A percentile compares a stretch with the other conserved stretches of the same genome.
Evolutionary conservation across 2,329 filamentous ascomycete species (phyloP).

Genomic region (Teratosphaeria zuluensis): DNA sequence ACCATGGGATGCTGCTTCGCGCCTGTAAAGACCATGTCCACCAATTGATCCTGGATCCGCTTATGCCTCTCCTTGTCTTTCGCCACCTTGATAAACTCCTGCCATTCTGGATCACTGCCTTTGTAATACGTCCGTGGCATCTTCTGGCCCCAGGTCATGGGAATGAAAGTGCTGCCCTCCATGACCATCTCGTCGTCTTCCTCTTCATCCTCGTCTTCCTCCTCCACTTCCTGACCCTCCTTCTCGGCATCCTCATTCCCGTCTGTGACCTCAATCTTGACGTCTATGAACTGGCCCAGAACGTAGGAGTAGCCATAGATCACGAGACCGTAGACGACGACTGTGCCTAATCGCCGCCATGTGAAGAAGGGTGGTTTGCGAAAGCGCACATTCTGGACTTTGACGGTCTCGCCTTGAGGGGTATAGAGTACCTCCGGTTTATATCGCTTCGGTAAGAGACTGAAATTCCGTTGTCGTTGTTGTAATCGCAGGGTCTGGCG

Average conservation of each 20-base stretch:
- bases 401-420: neutral
- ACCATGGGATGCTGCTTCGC: constrained; percentile 23
- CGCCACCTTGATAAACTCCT: constrained; percentile 38
- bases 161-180: constrained; percentile 37
- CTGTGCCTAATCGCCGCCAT: constrained; percentile 15
- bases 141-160: constrained; percentile 37
- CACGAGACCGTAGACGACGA: constrained; percentile 14
- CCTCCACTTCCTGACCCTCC: constrained; percentile 13
- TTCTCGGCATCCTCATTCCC: constrained; percentile 14
- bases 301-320: constrained; percentile 14
- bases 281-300: constrained; percentile 15
- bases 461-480: constrained; percentile 2
- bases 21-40: constrained; percentile 24
- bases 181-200: constrained; percentile 23
- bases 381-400: constrained; percentile 28
- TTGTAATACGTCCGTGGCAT: constrained; percentile 35
- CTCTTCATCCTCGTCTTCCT: constrained; percentile 18
- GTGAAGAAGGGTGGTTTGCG: constrained; percentile 25
- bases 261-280: constrained; percentile 22
- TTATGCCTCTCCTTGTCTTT: constrained; percentile 32
- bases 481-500: neutral
- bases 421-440: constrained; percentile 1
- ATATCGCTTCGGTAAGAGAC: constrained; percentile 2
- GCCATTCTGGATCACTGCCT: constrained; percentile 45
- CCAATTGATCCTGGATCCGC: constrained; percentile 33